Conservation (phyloP, 352 stramenopile species). For the Phytophthora aleatoria region DNA sequence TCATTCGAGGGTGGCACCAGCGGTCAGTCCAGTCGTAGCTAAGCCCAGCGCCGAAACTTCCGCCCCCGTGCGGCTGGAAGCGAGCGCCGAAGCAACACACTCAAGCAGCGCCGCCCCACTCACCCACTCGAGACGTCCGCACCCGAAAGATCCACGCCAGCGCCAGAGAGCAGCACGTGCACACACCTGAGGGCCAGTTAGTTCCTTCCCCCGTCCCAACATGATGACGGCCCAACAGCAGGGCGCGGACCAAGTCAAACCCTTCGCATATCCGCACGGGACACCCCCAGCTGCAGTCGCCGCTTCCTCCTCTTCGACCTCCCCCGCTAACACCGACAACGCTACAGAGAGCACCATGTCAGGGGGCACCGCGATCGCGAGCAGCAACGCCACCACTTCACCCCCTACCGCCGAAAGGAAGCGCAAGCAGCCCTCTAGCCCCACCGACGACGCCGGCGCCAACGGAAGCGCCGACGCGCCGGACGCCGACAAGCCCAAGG, state of each 20-base stretch:
- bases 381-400: conserved; percentile 15
- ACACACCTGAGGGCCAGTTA: conserved; percentile 9
- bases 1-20: conserved; percentile 24
- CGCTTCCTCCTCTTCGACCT: conserved; percentile 2
- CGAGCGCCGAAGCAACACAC: neutral
- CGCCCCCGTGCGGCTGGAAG: conserved; percentile 5
- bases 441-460: conserved; percentile 28
- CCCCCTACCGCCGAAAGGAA: conserved; percentile 28
- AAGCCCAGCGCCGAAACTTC: conserved; percentile 19
- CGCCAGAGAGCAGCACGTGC: conserved; percentile 21
- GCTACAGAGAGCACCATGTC: conserved; percentile 21
- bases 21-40: conserved; percentile 25
- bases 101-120: neutral
- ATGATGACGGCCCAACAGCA: conserved; percentile 71
- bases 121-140: conserved; percentile 1
- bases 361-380: conserved; percentile 10
- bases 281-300: conserved; percentile 16
- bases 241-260: conserved; percentile 51
- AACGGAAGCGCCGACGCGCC: conserved; percentile 28
- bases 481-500: conserved; percentile 49
- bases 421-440: conserved; percentile 37
- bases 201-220: conserved; percentile 19
- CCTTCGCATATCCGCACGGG: conserved; percentile 40
- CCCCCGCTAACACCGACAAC: neutral
- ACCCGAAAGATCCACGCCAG: conserved; percentile 22